Conservation (phyloP, 1,284 basidiomycete species). For the Ceratobasidium sp. region DNA sequence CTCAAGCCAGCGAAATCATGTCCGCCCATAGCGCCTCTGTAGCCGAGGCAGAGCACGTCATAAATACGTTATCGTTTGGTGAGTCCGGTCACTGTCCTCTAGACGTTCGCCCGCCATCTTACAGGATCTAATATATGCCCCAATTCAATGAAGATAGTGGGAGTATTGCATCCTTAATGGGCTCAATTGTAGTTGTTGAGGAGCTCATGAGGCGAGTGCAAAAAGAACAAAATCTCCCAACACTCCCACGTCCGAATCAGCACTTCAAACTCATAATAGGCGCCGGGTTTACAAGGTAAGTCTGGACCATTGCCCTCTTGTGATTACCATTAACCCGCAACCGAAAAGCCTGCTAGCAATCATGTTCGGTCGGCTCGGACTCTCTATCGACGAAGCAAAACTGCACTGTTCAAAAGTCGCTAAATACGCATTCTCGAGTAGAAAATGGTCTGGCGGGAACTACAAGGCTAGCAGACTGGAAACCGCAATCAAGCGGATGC, state of each 20-base stretch:
- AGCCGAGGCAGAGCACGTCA: background rate
- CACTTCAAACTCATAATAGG: slow-evolving; percentile 19
- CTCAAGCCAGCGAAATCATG: too few relatives aligned
- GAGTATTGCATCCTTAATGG: slow-evolving; percentile 32
- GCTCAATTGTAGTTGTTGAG: slow-evolving; percentile 32
- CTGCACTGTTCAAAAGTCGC: slow-evolving; percentile 15
- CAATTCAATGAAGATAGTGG: slow-evolving; percentile 4
- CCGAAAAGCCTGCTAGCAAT: slow-evolving; percentile 56
- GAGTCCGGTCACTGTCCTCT: background rate
- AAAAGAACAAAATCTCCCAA: background rate
- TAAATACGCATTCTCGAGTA: slow-evolving; percentile 26
- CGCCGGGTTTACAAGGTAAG: slow-evolving; percentile 15
- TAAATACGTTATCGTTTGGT: background rate
- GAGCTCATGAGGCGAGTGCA: slow-evolving; percentile 42
- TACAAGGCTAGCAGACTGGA: slow-evolving; percentile 6
- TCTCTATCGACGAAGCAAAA: slow-evolving; percentile 53
- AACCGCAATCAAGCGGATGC: slow-evolving; percentile 6
- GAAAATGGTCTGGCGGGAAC: background rate
- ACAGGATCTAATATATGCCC: background rate
- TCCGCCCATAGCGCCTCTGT: too few relatives aligned
- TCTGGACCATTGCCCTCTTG: background rate
- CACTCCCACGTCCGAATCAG: slow-evolving; percentile 49
- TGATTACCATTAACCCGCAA: too few relatives aligned
- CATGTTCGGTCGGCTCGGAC: slow-evolving; percentile 56
- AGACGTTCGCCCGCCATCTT: background rate